Evolutionary conservation across 2,329 filamentous ascomycete genomes (phyloP), one percentile per base, ranked within the genome.

Genomic region (Calonectria hongkongensis): DNA sequence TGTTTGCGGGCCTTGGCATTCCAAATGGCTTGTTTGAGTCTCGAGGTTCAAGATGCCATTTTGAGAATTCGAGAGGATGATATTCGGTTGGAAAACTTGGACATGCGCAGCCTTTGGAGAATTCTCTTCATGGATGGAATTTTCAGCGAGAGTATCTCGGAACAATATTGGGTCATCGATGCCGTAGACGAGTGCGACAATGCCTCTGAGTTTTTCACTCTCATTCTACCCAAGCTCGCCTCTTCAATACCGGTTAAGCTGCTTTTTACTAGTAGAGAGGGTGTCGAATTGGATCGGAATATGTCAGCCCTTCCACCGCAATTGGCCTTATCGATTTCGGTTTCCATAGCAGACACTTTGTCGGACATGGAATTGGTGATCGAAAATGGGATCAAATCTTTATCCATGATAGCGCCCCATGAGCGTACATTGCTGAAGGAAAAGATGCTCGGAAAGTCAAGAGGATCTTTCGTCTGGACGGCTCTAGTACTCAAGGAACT

Each of bases 401-500:
- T 66, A 1, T 36, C 25, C 27, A 39, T 73, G 15, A 67, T 71
- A 18, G 50, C 47, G 45, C 48, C 67, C n/a, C 70, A 82, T 5
- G 66, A 78, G 54, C 77, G 79, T 15, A 36, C 21, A 45, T 21
- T 47, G 21, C 51, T 85, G 5, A 76, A 74, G 8, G 68, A 72
- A 56, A 80, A 74, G 63, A 83, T 86, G 12, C 62, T 85, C 15
- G 66, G 78, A 28, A 85, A 84, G 65, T 83, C 84, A 3, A 78
- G 77, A 41, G 83, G 82, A 2, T 84, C 78, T 21, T 85, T 86
- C 70, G 71, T 85, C n/a, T 86, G 83, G 84, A 82, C 79, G 15
- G 74, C 71, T 18, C 67, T 85, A 39, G 81, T 85, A 1, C 76
- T 85, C 3, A 74, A 82, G 21, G 80, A 83, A 67, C 75, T 84